Base-by-base conservation (phyloP, 2,329 filamentous ascomycete species). In the Domatiomyces globalis region DNA sequence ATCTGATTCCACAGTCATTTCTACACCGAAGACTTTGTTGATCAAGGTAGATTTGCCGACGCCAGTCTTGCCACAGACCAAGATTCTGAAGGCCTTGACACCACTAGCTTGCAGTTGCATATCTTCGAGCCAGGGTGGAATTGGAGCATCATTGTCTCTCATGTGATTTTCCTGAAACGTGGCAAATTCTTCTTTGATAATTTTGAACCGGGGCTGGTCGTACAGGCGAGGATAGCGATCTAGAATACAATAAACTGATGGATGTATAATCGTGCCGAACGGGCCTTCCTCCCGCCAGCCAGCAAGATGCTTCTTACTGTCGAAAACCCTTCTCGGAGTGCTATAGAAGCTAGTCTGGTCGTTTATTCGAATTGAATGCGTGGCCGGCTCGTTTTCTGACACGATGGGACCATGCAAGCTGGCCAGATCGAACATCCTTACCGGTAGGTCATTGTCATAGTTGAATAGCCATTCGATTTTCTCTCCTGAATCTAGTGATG, bases 21-120 rank as follows among this genome's bases (percentile, higher is more conserved):
- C 59, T 4, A 64, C 63, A 2, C 64, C 65, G 47, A 67, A 65
- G 15, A 62, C 57, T 47, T 62, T 61, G 52, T 64, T 65, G 57
- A 64, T 63, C 46, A 65, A 46, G 9, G 62, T 63, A 3, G 61
- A 63, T 48, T 65, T 65, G 19, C 63, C 63, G 5, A 63, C 60
- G 9, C 63, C 63, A 4, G 63, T 64, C 49, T 64, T 64, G 12
- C 63, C 63, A 50, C 64, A 66, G 2, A 66, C 63, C 5, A 67
- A 54, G n/a, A 67, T 63, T 43, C 65, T 59, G 44, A 67, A 62
- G 5, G 64, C 60, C 46, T 59, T 59, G 15, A 61, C 57, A 5
- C 57, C 56, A 51, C 56, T 60, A 8, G 52, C 54, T 27, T 60
- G 57, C n/a, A 60, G 45, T 39, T 60, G 44, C 18, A 58, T 45